Evolutionary conservation across 202 grass and related monocot species (phyloP).

Genomic region (Zoysia matrella): DNA sequence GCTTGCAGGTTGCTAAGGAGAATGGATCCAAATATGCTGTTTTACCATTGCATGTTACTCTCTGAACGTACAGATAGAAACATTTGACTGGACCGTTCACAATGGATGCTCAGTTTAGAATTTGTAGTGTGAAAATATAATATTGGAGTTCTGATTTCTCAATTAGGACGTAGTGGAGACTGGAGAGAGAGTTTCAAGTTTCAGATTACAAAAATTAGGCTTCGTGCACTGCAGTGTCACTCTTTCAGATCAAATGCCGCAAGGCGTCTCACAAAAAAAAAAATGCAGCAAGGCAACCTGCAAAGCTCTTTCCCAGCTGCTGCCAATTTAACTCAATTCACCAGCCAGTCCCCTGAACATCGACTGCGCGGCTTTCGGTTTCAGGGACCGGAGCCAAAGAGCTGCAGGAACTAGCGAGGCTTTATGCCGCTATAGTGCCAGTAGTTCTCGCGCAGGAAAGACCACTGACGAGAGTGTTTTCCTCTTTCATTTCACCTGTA

Average conservation of each 20-base stretch:
- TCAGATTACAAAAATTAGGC: too few species aligned
- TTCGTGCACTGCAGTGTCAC: too few species aligned
- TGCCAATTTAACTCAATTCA: conserved; percentile 47
- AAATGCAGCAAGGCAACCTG: conserved; percentile 16
- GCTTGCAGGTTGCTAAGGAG: neutral
- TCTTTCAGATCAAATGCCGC: too few species aligned
- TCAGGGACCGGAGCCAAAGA: conserved; percentile 33
- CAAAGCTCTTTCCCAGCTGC: conserved; percentile 7
- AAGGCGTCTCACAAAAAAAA: too few species aligned
- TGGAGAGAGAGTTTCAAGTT: too few species aligned
- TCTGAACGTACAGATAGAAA: too few species aligned
- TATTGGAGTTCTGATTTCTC: too few species aligned
- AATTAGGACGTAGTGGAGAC: too few species aligned
- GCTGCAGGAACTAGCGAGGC: conserved; percentile 27
- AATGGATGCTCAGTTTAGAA: neutral
- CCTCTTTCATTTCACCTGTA: conserved; percentile 16
- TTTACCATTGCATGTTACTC: neutral
- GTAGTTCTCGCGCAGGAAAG: neutral
- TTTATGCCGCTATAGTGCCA: neutral
- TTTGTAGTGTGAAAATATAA: neutral
- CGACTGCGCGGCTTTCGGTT: conserved; percentile 33
- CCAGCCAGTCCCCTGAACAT: conserved; percentile 49
- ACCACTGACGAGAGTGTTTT: neutral
- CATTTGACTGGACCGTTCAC: neutral
- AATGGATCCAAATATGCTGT: neutral